These are phyloP conservation scores for Trichoderma pleuroti DNA, from an alignment of 2,329 filamentous ascomycete species.

Conservation along the genomic window DNA sequence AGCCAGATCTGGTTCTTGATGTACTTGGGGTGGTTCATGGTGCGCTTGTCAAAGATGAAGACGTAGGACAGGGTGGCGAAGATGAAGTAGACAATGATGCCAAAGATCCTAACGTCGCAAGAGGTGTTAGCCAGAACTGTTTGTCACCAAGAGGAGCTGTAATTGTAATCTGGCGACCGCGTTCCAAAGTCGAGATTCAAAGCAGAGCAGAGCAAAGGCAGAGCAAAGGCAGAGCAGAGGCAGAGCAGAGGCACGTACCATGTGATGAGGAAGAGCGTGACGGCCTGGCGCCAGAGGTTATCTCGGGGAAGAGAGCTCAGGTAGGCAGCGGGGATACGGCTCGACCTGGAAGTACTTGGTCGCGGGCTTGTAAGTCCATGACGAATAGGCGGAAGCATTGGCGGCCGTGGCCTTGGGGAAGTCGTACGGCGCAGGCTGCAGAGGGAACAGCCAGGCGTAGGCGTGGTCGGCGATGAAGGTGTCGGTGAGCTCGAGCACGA, in stretches of 20 bases:
- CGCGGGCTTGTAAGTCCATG: constrained; percentile 70
- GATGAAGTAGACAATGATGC: constrained; percentile 77
- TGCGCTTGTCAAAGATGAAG: constrained; percentile 88
- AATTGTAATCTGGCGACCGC: not conserved
- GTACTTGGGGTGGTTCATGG: constrained; percentile 86
- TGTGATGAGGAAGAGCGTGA: constrained; percentile 78
- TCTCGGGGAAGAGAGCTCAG: constrained; percentile 74
- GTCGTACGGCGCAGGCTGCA: constrained; percentile 51
- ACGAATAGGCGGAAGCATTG: constrained; percentile 56
- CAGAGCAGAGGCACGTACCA: constrained; percentile 56
- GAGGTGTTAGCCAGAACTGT: constrained; percentile 8
- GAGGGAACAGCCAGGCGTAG: constrained; percentile 70
- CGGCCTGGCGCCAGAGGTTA: constrained; percentile 68
- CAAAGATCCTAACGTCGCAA: constrained; percentile 66
- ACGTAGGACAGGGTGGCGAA: constrained; percentile 80
- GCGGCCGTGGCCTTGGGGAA: constrained; percentile 45
- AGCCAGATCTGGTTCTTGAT: constrained; percentile 87
- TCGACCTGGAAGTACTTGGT: constrained; percentile 65
- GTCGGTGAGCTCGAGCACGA: constrained; percentile 82
- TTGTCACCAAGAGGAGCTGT: not conserved
- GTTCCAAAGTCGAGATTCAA: not conserved
- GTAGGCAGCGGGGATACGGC: constrained; percentile 74
- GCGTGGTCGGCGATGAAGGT: constrained; percentile 75
- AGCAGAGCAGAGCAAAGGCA: not conserved
- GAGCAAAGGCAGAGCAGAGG: no score